Base-by-base conservation (phyloP, 2,329 filamentous ascomycete genomes). In the Raffaelea arxii region DNA sequence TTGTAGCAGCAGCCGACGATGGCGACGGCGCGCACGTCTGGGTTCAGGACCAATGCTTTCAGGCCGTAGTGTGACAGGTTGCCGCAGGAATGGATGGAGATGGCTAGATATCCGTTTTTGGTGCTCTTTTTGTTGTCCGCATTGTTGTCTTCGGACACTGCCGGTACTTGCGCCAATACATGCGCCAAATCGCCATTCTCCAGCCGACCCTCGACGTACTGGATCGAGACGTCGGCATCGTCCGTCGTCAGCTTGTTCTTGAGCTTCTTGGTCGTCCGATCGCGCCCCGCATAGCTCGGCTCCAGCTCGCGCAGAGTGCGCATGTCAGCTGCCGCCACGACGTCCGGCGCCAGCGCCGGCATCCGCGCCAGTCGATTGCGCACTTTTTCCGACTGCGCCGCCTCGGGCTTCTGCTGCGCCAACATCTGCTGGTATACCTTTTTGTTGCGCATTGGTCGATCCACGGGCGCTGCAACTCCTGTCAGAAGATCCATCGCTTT, bases 1-100 rank as follows among this genome's bases (percentile, higher is more conserved):
- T 98, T 98, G 72, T 98, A 97, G 72, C 92, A 98, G 70, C 92
- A 98, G 41, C 92, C 92, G 50, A 98, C 88, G 60, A 98, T 90
- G 48, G 91, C 91, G 21, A 97, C 84, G n/a, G 89, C 88, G 25
- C 80, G 79, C 46, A 97, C 90, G 4, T 81, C 77, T 0, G 85
- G 83, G 59, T 96, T 97, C 48, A 94, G 67, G 2, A 90, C 66
- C 19, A 98, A 75, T 1, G 91, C 94, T 14, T 87, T 82, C 48
- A 98, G 82, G 10, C 86, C 92, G 60, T 94, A 90, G 63, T 98
- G 92, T 1, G 94, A 85, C n/a, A 98, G 79, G 55, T 98, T 97
- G 24, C 92, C 92, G 60, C 92, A 98, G 1, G 91, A 97, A 63
- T 98, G 92, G 18, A 98, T 86, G 0, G 92, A 97, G 25, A 97